Evolutionary conservation across 208 protist genomes (phyloP).

Genomic region (Wallacemonas sp.): DNA sequence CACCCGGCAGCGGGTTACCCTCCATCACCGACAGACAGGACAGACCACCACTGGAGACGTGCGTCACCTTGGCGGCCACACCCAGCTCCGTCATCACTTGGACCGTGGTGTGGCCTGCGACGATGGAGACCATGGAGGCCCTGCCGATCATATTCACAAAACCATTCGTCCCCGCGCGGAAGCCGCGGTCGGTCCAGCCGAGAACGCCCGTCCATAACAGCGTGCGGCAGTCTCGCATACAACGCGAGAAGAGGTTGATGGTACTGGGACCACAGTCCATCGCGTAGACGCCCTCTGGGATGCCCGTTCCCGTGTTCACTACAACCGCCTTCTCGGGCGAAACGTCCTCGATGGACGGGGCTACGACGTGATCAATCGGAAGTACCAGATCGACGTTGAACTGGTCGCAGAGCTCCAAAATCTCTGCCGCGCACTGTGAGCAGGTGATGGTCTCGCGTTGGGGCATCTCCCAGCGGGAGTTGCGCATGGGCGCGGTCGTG

Average conservation of each 20-base stretch:
- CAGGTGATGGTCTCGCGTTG: constrained; percentile 33
- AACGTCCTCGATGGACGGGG: constrained; percentile 29
- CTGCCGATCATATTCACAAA: constrained; percentile 61
- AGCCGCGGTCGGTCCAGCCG: constrained; percentile 94
- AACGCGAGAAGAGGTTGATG: constrained; percentile 72
- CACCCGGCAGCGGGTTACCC: constrained; percentile 89
- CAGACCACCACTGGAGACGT: constrained; percentile 98
- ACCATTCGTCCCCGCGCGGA: constrained; percentile 59
- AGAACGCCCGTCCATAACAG: constrained; percentile 95
- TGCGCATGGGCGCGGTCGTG: neutral
- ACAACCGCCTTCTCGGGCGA: constrained; percentile 23
- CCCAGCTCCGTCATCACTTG: constrained; percentile 36
- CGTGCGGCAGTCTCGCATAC: constrained; percentile 80
- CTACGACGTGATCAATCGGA: constrained; percentile 94
- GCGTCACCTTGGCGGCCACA: constrained; percentile 69
- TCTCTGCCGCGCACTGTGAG: constrained; percentile 70
- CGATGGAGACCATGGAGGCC: constrained; percentile 51
- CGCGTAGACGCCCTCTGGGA: constrained; percentile 72
- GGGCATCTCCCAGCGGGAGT: neutral
- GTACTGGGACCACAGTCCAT: constrained; percentile 93
- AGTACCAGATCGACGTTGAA: constrained; percentile 96
- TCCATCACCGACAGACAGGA: constrained; percentile 98
- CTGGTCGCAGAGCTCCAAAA: constrained; percentile 91
- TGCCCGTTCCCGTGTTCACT: constrained; percentile 43
- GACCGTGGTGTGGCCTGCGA: constrained; percentile 57